These are phyloP conservation scores for Candida morakotiae DNA, from an alignment of 805 yeast genomes.

Conservation along the genomic window DNA sequence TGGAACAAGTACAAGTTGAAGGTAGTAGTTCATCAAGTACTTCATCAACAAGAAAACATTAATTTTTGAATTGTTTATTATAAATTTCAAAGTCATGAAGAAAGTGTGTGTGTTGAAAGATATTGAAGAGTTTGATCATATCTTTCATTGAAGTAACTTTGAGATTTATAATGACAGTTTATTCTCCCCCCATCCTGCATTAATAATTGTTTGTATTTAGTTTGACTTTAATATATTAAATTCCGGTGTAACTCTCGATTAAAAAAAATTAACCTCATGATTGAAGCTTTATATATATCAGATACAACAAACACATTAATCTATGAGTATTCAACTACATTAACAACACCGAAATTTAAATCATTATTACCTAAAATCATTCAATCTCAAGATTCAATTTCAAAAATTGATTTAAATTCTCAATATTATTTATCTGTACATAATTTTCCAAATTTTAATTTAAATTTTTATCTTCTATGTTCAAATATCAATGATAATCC, in stretches of 20 bases:
- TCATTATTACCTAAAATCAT: slow-evolving; percentile 16
- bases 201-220: neutral
- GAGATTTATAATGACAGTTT: neutral
- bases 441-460: slow-evolving; percentile 1
- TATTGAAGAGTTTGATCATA: slow-evolving; percentile 1
- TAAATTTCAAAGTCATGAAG: slow-evolving; percentile 14
- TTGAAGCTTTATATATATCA: slow-evolving; percentile 41
- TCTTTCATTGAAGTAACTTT: slow-evolving; percentile 4
- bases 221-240: no score
- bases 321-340: slow-evolving; percentile 31
- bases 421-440: slow-evolving; percentile 5
- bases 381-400: neutral
- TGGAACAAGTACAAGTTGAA: neutral
- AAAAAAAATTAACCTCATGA: no score
- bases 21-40: neutral
- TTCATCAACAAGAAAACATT: slow-evolving; percentile 1
- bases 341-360: slow-evolving; percentile 28
- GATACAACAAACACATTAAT: slow-evolving; percentile 30
- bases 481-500: slow-evolving; percentile 33
- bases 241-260: no score
- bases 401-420: slow-evolving; percentile 5
- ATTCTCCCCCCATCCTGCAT: slow-evolving; percentile 8
- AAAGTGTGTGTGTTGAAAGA: slow-evolving; percentile 15
- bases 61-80: neutral
- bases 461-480: slow-evolving; percentile 7